Base-by-base conservation (phyloP, 164 flowering plant genomes). In the Cinnamomum micranthum region DNA sequence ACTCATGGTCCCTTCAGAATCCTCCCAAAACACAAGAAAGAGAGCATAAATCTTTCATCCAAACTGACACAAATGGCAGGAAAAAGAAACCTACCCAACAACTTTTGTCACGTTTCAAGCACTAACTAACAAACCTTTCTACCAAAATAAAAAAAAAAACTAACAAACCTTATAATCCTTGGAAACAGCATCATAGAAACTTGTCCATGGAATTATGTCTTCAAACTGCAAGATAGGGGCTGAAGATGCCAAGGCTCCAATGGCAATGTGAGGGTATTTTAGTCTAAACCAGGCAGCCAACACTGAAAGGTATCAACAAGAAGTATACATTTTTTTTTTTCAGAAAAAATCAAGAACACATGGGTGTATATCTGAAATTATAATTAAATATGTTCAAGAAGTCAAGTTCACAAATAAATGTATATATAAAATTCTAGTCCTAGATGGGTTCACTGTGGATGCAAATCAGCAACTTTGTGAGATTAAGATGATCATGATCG, bases 181-280 rank as follows among this genome's bases (percentile, higher is more conserved):
- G 50, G 91, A 84, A 64, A 88, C 88, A 72, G 81, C 85, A 74
- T 87, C 90, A 63, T 87, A 87, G 80, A 87, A 88, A 82, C 88
- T 85, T 50, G 88, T 79, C 86, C 80, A 80, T 50, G 90, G 88
- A 24, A 82, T 76, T 27, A 87, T 80, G 23, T 75, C 71, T 72
- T 88, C 91, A 81, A 88, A 85, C 74, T 85, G 86, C 75, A 87
- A 63, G 20, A 88, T 85, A 10, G 89, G 89, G 6, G 89, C 91
- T 71, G 89, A 87, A 75, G 89, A 87, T 65, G 91, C 85, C 83
- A 88, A 68, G 15, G 91, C 89, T 65, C 89, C 91, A 68, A 85
- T 77, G 22, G 88, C 85, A 22, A 88, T 69, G 65, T 88, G 91
- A 28, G 91, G 91, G 68, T 88, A 87, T 73, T 88, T 87, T 72